Base-by-base conservation (phyloP, 2,329 filamentous ascomycete species). In the Penicillium sp. region DNA sequence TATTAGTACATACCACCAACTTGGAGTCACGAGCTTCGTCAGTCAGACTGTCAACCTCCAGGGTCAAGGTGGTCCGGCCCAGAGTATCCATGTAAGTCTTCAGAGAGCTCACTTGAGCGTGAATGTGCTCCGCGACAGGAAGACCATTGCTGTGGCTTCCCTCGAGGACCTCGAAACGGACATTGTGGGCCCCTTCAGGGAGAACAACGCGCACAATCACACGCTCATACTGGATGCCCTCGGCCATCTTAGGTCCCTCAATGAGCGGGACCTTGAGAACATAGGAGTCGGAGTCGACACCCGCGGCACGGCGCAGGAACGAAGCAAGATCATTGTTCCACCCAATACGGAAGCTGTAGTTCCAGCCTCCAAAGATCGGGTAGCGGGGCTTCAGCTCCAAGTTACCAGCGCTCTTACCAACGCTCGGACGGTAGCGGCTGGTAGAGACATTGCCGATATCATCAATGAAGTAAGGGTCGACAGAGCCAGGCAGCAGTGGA, bases 371-470 rank as follows among this genome's bases (percentile, higher is more conserved):
- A 67, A 97, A 99, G 25, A 99, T 74, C n/a, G 94, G 94, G 74
- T 96, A 99, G 50, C 94, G 86, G 21, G 94, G 94, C 80, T 92
- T 94, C 60, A 97, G 81, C 74, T 97, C 92, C 29, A 99, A 82
- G 70, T 82, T 84, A 71, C 85, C 89, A 63, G 81, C 85, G 15
- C 56, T 62, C 60, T 60, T 65, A 40, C 60, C 62, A 59, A 67
- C 67, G 18, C 75, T 73, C 1, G 75, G 76, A 46, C 92, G 84
- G 82, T 96, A 99, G 59, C 84, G 84, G 53, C 91, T 96, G 1
- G 94, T 99, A 29, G 92, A 96, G 31, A 99, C 91, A 69, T 99
- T 99, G 63, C 94, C 94, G 68, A 99, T 96, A 65, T 91, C 89
- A 71, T 99, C 94, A 48, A 88, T 92, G 75, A 94, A 99, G 81